Base-by-base conservation (phyloP, 805 yeast species). In the Hanseniaspora lindneri region DNA sequence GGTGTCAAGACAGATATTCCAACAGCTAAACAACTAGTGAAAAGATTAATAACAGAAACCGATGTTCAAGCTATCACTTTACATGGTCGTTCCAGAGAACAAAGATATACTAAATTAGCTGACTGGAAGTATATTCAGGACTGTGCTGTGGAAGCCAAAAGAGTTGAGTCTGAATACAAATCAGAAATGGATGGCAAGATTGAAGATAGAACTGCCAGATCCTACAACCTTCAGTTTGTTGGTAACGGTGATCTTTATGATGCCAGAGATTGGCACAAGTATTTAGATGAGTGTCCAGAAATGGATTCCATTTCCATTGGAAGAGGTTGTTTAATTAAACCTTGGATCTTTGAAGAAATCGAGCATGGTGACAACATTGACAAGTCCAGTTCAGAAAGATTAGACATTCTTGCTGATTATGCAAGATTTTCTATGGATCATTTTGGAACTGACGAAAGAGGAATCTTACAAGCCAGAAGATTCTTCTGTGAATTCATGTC, bases 381-480 rank as follows among this genome's bases (percentile, higher is more conserved):
- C 64, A 92, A 89, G 67, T 71, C 85, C 2, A 80, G 95, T n/a
- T 70, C 80, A 19, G 96, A 92, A 66, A 76, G 99, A 63, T 73
- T 92, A 50, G 94, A 80, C 32, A 75, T 81, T 37, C 64, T 89
- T 57, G 69, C 71, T 54, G 73, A 72, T 44, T 92, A 79, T 61
- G 77, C 94, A 3, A 67, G 79, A 48, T 83, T 69, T 61, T 96
- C 98, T 0, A 71, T 92, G 55, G 86, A 86, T 56, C 97, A 92
- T 65, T 92, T 98, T 97, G 98, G 99, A 4, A 74, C 95, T 0
- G 99, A 92, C 60, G 95, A 85, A 57, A 89, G 80, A 63, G 99
- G 99, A 35, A 75, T 92, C 49, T 81, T 84, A 51, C 77, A 77
- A 54, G 80, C 95, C 13, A 79, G 99, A 64, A 72, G 97, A 58